Evolutionary conservation across 2,329 filamentous ascomycete species (phyloP).

Genomic region (Blastomyces parvus): DNA sequence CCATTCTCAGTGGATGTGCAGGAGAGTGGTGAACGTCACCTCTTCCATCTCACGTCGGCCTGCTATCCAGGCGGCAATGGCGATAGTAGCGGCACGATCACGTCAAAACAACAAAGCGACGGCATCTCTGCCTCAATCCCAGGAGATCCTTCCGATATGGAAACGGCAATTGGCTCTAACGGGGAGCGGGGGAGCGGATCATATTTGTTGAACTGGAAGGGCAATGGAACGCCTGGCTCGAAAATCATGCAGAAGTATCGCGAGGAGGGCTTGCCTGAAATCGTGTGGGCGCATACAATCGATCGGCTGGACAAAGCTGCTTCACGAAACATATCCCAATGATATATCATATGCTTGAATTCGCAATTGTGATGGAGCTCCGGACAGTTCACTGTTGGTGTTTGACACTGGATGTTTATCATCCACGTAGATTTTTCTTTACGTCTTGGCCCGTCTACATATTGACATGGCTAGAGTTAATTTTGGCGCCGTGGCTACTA

Average conservation of each 20-base stretch:
- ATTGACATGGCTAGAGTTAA: too few species aligned
- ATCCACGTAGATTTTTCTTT: not conserved
- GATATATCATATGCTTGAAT: not conserved
- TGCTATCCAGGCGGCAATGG: slow-evolving; percentile 13
- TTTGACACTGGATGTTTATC: not conserved
- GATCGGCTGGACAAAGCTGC: slow-evolving; percentile 16
- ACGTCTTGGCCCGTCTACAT: not conserved
- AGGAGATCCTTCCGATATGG: not conserved
- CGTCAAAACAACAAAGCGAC: not conserved
- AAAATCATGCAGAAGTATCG: slow-evolving; percentile 14
- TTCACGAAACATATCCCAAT: not conserved
- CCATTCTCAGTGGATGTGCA: slow-evolving; percentile 16
- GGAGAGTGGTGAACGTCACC: slow-evolving; percentile 25
- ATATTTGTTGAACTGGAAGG: slow-evolving; percentile 18
- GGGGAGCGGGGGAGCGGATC: slow-evolving; percentile 17
- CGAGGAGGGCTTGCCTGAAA: slow-evolving; percentile 15
- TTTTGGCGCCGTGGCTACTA: too few species aligned
- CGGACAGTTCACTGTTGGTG: not conserved
- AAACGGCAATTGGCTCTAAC: slow-evolving; percentile 14
- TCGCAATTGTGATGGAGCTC: not conserved
- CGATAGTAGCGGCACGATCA: not conserved
- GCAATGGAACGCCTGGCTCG: slow-evolving; percentile 11
- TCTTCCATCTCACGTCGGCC: slow-evolving; percentile 16
- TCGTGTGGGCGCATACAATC: slow-evolving; percentile 18
- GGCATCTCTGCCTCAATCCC: not conserved